Base-by-base conservation (phyloP, 2,329 filamentous ascomycete genomes). In the Aspergillus sergii region DNA sequence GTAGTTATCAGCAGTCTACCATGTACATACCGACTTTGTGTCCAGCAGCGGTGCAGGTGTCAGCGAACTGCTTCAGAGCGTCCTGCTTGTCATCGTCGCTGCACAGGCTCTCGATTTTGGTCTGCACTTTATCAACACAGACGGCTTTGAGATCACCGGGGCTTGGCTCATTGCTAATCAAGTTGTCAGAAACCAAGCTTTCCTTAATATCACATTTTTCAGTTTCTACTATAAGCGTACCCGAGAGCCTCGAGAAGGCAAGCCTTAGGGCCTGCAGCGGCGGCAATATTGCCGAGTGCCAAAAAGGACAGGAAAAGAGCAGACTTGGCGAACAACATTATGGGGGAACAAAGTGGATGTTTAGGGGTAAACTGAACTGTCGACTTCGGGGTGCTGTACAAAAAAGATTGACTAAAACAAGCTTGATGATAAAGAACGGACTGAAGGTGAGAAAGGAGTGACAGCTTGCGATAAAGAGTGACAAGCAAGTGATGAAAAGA, bases 221-320 rank as follows among this genome's bases (percentile, higher is more conserved):
- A n/a, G 12, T 32, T 48, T 7, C 30, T 55, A 36, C 14, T 46
- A 32, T 41, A 30, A 50, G 62, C 80, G 66, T 79, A 84, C 83
- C 83, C 83, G 67, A 86, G 77, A 43, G 81, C 83, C 48, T 75
- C 77, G 51, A 86, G 75, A 53, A 86, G 75, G 72, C 84, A 86
- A 59, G 81, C 81, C 32, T 83, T 83, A 53, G 83, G 80, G 58
- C 77, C 69, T n/a, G 78, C 76, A 61, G 78, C 75, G 62, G 76
- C 77, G 62, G 80, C 73, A 60, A 80, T 72, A 66, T 79, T 78
- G 70, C 76, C 75, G 61, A 82, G 72, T 43, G 81, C 79, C 69
- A 84, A 73, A 62, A 84, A 69, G 62, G 81, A 78, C 60, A 83
- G 65, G 62, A 80, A 61, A 61, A 82, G 64, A 65, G 78, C 72